phyloP scores from a whole-genome alignment of 306 rosid species.

The Gleditsia sinensis region DNA sequence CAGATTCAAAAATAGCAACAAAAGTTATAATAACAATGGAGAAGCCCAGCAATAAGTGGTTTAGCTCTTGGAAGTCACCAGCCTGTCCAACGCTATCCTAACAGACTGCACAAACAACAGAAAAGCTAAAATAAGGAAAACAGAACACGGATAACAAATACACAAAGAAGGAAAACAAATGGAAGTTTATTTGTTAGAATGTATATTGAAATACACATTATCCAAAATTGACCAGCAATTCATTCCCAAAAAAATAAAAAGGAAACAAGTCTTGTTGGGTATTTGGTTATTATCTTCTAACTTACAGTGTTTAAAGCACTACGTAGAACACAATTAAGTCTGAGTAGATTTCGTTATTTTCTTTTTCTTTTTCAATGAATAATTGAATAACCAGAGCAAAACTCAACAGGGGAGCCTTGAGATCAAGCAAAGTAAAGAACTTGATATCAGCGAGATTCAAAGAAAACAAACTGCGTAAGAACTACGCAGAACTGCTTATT shows the following conservation, averaged over 20 bases:
- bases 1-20: constrained; percentile 27
- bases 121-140: constrained; percentile 34
- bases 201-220: constrained; percentile 14
- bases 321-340: not conserved
- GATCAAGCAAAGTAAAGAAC: not conserved
- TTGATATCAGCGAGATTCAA: not conserved
- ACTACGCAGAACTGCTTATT: not conserved
- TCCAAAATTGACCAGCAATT: constrained; percentile 1
- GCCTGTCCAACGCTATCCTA: constrained; percentile 44
- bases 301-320: not conserved
- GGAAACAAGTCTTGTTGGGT: not conserved
- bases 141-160: not conserved
- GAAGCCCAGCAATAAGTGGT: constrained; percentile 31
- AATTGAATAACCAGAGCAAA: not conserved
- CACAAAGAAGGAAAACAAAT: not conserved
- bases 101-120: constrained; percentile 38
- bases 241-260: constrained; percentile 5
- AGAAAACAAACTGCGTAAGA: constrained; percentile 19
- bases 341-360: not conserved
- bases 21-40: constrained; percentile 25
- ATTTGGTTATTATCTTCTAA: not conserved
- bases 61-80: constrained; percentile 37
- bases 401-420: not conserved
- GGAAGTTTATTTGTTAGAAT: constrained; percentile 32
- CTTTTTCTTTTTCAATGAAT: not conserved